Conservation (phyloP, 371 early-diverging fungal genomes). For the Apophysomyces variabilis region DNA sequence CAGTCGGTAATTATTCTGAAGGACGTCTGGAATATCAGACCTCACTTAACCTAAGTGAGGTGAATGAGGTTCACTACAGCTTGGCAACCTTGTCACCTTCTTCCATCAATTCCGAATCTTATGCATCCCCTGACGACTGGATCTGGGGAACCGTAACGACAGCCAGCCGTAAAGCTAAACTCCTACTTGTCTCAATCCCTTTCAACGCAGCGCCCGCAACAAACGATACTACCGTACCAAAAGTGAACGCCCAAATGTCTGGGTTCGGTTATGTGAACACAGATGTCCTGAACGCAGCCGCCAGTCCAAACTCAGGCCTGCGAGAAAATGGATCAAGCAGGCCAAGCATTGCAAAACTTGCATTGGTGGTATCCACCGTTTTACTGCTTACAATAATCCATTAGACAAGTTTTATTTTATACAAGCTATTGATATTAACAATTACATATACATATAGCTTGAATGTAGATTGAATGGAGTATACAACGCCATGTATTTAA, state of each 20-base stretch:
- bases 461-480: no score
- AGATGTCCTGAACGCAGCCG: conserved; percentile 42
- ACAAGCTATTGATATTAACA: no score
- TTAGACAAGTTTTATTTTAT: no score
- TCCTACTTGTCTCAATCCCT: conserved; percentile 33
- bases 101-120: conserved; percentile 9
- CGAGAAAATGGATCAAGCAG: no score
- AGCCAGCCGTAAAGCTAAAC: conserved; percentile 17
- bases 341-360: no score
- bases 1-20: conserved; percentile 45
- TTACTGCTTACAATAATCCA: no score
- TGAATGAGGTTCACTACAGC: conserved; percentile 11
- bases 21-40: conserved; percentile 48
- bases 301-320: neutral
- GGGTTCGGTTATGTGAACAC: conserved; percentile 46
- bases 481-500: no score
- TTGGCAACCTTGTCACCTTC: conserved; percentile 4
- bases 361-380: no score
- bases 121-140: conserved; percentile 24
- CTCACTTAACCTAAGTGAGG: conserved; percentile 33
- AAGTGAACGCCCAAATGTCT: conserved; percentile 24
- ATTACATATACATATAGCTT: no score
- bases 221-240: conserved; percentile 6
- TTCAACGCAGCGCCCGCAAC: neutral
- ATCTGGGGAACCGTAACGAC: conserved; percentile 29